Evolutionary conservation across 257 asterid species (phyloP).

Genomic region (Plantago ovata): DNA sequence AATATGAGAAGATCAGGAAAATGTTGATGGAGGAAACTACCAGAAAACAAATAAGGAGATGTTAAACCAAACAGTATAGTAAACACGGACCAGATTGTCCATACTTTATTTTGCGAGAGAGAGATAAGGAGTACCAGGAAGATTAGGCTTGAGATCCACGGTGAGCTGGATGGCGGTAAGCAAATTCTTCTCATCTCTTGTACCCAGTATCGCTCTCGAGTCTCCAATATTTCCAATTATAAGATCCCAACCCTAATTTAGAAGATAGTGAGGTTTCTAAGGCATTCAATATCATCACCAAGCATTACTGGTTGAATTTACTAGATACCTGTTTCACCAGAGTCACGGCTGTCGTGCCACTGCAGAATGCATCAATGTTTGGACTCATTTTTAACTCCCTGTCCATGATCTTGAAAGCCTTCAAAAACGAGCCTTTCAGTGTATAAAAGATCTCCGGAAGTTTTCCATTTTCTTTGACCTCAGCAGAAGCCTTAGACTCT

Average conservation of each 20-base stretch:
- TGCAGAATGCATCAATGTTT: conserved; percentile 82
- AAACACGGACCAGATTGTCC: no score
- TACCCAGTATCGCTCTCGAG: conserved; percentile 83
- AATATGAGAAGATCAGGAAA: no score
- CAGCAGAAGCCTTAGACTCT: conserved; percentile 49
- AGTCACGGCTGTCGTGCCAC: conserved; percentile 96
- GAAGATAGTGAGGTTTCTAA: conserved; percentile 9
- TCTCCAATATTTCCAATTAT: conserved; percentile 82
- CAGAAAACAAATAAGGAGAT: no score
- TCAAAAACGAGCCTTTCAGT: conserved; percentile 72
- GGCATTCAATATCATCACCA: background rate
- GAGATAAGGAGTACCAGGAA: conserved; percentile 53
- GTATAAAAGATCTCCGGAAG: conserved; percentile 56
- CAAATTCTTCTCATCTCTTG: conserved; percentile 54
- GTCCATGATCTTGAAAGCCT: conserved; percentile 87
- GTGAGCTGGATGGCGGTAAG: conserved; percentile 76
- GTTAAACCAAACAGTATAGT: no score
- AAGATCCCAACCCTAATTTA: conserved; percentile 72
- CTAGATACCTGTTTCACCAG: conserved; percentile 71
- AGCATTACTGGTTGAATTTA: conserved; percentile 12
- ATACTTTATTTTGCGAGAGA: conserved; percentile 8
- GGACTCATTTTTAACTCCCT: conserved; percentile 66
- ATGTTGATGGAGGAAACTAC: no score
- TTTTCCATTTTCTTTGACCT: conserved; percentile 50
- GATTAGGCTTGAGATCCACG: conserved; percentile 88